Base-by-base conservation (phyloP, 139 green algal species). In the Chlamydomonas sphaeroides region DNA sequence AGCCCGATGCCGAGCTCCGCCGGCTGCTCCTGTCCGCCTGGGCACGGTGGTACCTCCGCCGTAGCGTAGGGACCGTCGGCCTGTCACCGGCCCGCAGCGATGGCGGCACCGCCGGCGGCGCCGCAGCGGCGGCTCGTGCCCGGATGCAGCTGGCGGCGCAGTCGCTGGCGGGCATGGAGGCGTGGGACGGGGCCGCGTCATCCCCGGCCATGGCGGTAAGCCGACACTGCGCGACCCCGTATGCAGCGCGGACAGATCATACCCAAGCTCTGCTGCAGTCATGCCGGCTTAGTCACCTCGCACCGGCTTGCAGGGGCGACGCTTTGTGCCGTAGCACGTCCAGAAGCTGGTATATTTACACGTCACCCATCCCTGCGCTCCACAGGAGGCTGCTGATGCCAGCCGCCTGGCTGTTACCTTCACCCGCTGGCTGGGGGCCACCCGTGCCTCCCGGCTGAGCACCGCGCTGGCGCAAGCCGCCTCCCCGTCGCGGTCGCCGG, bases 21-120 rank as follows among this genome's bases (percentile, higher is more conserved):
- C 65, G 77, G 26, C 65, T 84, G 65, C 77, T 84, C 65, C 65
- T 84, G 14, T 17, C 77, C 25, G 77, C 77, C 0, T 84, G 77
- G 77, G 76, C 65, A 65, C 41, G 49, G 21, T 84, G 77, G 77
- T 84, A 84, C 48, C 65, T 84, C 41, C 35, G 36, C 15, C 71
- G 53, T 35, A 78, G 49, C 18, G 32, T 18, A 7, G 48, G n/a
- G n/a, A n/a, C n/a, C n/a, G n/a, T n/a, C n/a, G n/a, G n/a, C n/a
- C n/a, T n/a, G n/a, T n/a, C n/a, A n/a, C n/a, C n/a, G n/a, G n/a
- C n/a, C n/a, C n/a, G 69, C 62, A 7, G 62, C 62, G 36, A 18
- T 35, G 35, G 65, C 18, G 36, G 65, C 35, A 51, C 17, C 65
- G 14, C 18, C 5, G 30, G 7, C 26, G 33, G 25, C 23, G 66